Evolutionary conservation across 495 filamentous ascomycete species (phyloP).

Genomic region (Terfezia boudieri): DNA sequence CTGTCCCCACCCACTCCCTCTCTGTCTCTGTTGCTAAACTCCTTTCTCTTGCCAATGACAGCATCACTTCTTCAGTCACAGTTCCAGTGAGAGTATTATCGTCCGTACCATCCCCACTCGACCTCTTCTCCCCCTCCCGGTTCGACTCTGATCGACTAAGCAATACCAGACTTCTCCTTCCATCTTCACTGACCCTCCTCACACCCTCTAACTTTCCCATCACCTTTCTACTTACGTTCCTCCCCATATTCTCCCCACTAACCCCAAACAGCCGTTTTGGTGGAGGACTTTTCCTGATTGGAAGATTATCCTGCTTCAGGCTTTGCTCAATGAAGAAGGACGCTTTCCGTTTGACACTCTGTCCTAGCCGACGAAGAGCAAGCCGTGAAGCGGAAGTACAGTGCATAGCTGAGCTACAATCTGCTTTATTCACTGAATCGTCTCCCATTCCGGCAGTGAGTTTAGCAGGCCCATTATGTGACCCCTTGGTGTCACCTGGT

Average conservation of each 20-base stretch:
- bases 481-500: not conserved
- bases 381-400: not conserved
- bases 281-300: not conserved
- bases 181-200: not conserved
- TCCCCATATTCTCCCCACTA: not conserved
- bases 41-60: not conserved
- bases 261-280: not conserved
- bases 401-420: not conserved
- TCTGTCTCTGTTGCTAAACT: not conserved
- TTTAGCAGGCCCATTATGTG: not conserved
- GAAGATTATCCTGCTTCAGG: not conserved
- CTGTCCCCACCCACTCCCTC: not conserved
- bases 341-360: not conserved
- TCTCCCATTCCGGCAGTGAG: not conserved
- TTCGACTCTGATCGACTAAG: not conserved
- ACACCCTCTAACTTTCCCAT: not conserved
- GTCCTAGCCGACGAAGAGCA: not conserved
- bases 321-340: not conserved
- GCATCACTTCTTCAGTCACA: not conserved
- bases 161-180: not conserved
- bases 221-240: not conserved
- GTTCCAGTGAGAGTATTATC: not conserved
- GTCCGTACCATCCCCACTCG: not conserved
- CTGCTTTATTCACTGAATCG: not conserved
- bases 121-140: not conserved